Evolutionary conservation across 192 early-diverging fungal species (phyloP).

Genomic region (Coemansia sp.): DNA sequence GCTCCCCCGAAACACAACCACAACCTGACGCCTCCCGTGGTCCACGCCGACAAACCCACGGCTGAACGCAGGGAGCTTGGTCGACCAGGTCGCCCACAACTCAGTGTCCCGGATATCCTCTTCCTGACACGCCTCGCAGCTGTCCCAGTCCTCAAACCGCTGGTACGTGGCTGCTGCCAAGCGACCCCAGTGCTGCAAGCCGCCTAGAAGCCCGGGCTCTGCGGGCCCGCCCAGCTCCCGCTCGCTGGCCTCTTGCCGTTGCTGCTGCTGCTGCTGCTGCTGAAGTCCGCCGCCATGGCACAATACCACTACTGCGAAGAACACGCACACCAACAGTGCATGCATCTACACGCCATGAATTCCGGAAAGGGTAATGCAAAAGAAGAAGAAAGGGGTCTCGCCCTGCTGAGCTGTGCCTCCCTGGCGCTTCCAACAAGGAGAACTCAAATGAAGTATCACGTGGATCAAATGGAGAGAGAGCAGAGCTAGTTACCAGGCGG

Average conservation of each 20-base stretch:
- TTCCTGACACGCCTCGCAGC: conserved; percentile 2
- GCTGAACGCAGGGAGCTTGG: conserved; percentile 17
- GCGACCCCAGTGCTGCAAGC: conserved; percentile 15
- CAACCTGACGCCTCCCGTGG: not conserved
- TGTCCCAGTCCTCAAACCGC: conserved; percentile 24
- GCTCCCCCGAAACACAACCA: conserved; percentile 30
- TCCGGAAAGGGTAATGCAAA: no score
- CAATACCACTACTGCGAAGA: not conserved
- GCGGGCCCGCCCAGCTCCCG: not conserved
- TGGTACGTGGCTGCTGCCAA: conserved; percentile 31
- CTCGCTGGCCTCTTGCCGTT: not conserved
- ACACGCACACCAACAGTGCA: not conserved
- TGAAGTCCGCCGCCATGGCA: no score
- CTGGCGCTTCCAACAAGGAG: no score
- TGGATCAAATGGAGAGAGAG: no score
- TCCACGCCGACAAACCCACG: conserved; percentile 29
- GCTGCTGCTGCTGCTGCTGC: not conserved
- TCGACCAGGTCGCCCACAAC: conserved; percentile 18
- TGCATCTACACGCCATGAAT: no score
- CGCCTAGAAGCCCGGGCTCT: not conserved
- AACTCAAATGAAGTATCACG: no score
- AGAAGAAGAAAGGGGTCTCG: no score
- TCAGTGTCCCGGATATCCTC: conserved; percentile 6
- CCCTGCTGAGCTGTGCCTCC: no score
- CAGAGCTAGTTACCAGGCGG: no score